Evolutionary conservation across 306 rosid genomes (phyloP), one percentile per base, ranked within the genome.

Genomic region (Urtica urens): DNA sequence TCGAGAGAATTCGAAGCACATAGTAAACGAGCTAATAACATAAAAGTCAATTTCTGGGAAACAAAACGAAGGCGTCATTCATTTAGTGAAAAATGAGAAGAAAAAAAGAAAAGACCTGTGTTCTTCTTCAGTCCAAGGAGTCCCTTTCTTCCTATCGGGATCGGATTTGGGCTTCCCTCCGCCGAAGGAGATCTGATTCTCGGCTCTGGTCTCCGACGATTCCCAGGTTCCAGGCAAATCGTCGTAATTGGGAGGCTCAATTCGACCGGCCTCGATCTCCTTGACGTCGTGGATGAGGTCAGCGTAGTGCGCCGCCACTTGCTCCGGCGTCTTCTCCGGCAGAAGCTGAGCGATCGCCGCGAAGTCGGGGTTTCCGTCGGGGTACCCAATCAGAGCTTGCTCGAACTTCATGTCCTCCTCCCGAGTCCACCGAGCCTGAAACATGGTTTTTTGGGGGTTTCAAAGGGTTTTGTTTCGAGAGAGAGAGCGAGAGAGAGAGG

Each of bases 81-180:
- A n/a, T n/a, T n/a, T n/a, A n/a, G 21, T 18, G 25, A 33, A 28
- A 6, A 30, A 27, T 12, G 7, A 20, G 41, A 62, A 34, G 17
- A 1, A 22, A 18, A 70, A 14, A 42, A 1, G 18, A n/a, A 19
- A 16, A 35, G 55, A 88, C 96, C 66, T 83, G 55, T 88, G 96
- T 31, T 88, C 96, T 38, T 81, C 79, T 62, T 78, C 93, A 18
- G 81, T 80, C 96, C 96, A 87, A 0, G 96, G 93, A 2, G 86
- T 85, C 0, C 95, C 95, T 29, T 78, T 88, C 78, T 88, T 88
- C 65, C 95, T 76, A 11, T 88, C 96, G 17, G 61, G 54, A 0
- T 87, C 94, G 1, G 53, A 44, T 54, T 23, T 80, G 3, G 53
- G 7, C 17, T 70, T 80, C 2, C 75, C 61, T 19, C 68, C 58